These are phyloP conservation scores for Paratinospora sagittata DNA, from an alignment of 164 flowering plant genomes.

Conservation along the genomic window DNA sequence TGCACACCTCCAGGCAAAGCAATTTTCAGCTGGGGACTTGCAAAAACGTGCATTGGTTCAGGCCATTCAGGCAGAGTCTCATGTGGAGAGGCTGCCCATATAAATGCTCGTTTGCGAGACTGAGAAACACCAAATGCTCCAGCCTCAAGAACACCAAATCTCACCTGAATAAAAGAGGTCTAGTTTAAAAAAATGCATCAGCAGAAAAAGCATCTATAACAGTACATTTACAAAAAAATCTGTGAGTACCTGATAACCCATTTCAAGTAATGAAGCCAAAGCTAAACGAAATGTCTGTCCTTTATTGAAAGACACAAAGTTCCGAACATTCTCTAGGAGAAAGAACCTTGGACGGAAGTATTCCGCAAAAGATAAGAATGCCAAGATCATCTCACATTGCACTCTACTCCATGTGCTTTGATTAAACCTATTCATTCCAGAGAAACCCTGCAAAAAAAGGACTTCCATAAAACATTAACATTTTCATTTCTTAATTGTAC, in stretches of 20 bases:
- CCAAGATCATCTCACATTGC: conserved; percentile 94
- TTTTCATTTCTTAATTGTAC: not conserved
- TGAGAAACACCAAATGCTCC: conserved; percentile 94
- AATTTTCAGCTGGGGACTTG: conserved; percentile 72
- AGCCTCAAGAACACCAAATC: conserved; percentile 94
- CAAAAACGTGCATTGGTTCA: conserved; percentile 93
- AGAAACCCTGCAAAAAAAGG: conserved; percentile 64
- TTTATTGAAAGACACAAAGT: conserved; percentile 81
- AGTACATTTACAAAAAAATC: not conserved
- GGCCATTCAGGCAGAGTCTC: conserved; percentile 94
- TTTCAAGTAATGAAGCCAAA: conserved; percentile 86
- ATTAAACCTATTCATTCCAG: conserved; percentile 94
- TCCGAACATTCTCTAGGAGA: conserved; percentile 91
- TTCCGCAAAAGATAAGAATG: conserved; percentile 88
- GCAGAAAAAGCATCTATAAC: not conserved
- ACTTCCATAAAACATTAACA: not conserved
- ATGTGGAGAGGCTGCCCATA: conserved; percentile 95
- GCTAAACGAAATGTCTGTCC: conserved; percentile 90
- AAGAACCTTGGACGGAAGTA: conserved; percentile 79
- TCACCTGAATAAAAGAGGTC: conserved; percentile 42
- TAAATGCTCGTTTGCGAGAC: conserved; percentile 85
- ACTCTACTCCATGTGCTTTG: conserved; percentile 95
- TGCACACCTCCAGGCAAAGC: conserved; percentile 41
- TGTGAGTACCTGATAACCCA: conserved; percentile 93
- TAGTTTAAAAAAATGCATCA: not conserved